phyloP scores from a whole-genome alignment of 2,329 filamentous ascomycete genomes.

The Fusarium verticillioides region DNA sequence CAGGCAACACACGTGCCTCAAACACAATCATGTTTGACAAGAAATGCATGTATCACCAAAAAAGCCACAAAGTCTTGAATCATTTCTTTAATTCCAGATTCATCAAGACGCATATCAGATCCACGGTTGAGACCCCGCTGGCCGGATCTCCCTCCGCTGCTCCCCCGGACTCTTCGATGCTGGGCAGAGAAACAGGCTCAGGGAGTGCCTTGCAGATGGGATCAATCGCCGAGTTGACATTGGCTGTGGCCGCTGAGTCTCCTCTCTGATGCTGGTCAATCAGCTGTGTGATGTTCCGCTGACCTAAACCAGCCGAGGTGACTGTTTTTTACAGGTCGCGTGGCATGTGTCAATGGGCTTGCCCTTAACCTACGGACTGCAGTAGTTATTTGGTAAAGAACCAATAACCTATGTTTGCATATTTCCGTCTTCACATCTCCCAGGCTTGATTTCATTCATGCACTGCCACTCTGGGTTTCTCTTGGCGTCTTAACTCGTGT shows the following conservation, averaged over 20 bases:
- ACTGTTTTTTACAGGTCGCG: slow-evolving; percentile 5
- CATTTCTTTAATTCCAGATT: slow-evolving; percentile 16
- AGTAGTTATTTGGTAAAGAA: not conserved
- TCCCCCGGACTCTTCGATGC: slow-evolving; percentile 27
- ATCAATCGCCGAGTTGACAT: slow-evolving; percentile 22
- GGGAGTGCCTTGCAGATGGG: slow-evolving; percentile 33
- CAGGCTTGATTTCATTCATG: slow-evolving; percentile 2
- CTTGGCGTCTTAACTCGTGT: slow-evolving; percentile 22
- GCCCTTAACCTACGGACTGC: not conserved
- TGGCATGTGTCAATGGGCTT: slow-evolving; percentile 35
- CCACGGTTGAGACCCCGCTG: slow-evolving; percentile 6
- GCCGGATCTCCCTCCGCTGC: slow-evolving; percentile 15
- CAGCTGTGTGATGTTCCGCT: slow-evolving; percentile 11
- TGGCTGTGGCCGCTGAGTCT: slow-evolving; percentile 11
- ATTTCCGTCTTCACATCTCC: not conserved
- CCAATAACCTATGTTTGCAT: not conserved
- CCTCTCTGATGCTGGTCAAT: slow-evolving; percentile 16
- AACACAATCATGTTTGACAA: not conserved
- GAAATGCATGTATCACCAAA: not conserved
- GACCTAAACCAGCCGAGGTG: slow-evolving; percentile 35
- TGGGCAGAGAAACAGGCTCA: slow-evolving; percentile 14
- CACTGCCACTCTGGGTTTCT: slow-evolving; percentile 25
- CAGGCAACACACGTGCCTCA: not conserved
- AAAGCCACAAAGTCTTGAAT: not conserved
- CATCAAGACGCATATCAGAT: slow-evolving; percentile 32